Base-by-base conservation (phyloP, 345 rosid genomes). In the Lepidium africanum region DNA sequence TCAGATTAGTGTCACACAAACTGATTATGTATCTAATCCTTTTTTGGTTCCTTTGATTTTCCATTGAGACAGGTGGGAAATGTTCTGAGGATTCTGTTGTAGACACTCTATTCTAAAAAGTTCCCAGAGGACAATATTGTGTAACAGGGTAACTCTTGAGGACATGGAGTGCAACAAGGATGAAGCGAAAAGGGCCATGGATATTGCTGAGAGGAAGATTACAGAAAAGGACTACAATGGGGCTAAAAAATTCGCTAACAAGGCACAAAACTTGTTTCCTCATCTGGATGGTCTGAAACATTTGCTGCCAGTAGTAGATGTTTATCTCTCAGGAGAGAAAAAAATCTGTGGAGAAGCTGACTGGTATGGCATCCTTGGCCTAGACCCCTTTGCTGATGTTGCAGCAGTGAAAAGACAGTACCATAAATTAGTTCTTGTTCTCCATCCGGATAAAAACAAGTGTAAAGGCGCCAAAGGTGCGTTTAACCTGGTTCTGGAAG, bases 381-480 rank as follows among this genome's bases (percentile, higher is more conserved):
- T 79, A 8, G 81, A 72, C 39, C 86, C 92, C 11, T 76, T 36
- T 53, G 87, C 81, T 68, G 87, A 83, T 72, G 98, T 87, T 30
- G 96, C 87, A 13, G 65, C 73, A 5, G 75, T 87, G 39, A 84
- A 74, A 72, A 89, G 81, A 72, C 94, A 89, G 66, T 91, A 86
- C 50, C 76, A 82, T 64, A 89, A 85, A 76, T 76, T 90, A 54
- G 90, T 81, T 47, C 76, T 90, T 65, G 47, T 79, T 72, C 91
- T 93, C 54, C 98, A 88, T 67, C 98, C 98, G 7, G 97, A 93
- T 76, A 93, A 93, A 76, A 90, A 87, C 82, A 89, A 86, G 76
- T 84, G 83, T 40, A 61, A 77, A n/a, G 96, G 95, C 15, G 89
- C 97, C 0, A 95, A 86, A 58, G 95, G 98, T 39, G 98, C 99